These are phyloP conservation scores for Clarireedia monteithiana DNA, from an alignment of 2,329 filamentous ascomycete species.

Conservation along the genomic window DNA sequence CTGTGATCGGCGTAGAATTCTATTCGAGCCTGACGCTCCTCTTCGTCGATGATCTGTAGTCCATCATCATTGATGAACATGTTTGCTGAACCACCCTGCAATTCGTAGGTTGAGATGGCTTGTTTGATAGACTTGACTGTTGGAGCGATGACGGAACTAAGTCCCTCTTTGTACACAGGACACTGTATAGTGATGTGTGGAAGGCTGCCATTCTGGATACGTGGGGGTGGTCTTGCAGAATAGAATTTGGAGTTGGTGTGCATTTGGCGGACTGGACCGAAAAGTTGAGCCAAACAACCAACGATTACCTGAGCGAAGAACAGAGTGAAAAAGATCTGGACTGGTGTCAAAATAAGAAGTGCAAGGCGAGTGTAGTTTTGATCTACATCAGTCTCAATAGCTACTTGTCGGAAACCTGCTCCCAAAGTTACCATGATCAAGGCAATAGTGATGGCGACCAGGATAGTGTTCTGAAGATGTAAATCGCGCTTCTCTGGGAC, in stretches of 20 bases:
- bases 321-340: conserved; percentile 74
- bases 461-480: conserved; percentile 60
- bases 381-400: conserved; percentile 61
- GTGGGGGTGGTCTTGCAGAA: conserved; percentile 61
- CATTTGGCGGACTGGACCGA: conserved; percentile 69
- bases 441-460: conserved; percentile 59
- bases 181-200: conserved; percentile 79
- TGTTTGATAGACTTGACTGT: conserved; percentile 73
- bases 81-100: conserved; percentile 71
- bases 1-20: conserved; percentile 63
- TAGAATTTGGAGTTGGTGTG: conserved; percentile 74
- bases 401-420: conserved; percentile 61
- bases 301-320: conserved; percentile 76
- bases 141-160: conserved; percentile 65
- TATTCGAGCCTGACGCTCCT: conserved; percentile 54
- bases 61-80: conserved; percentile 73
- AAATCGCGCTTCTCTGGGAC: conserved; percentile 58
- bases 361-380: conserved; percentile 53
- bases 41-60: conserved; percentile 57
- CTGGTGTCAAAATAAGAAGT: conserved; percentile 56
- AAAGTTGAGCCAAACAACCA: conserved; percentile 65
- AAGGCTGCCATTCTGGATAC: conserved; percentile 48
- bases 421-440: conserved; percentile 61
- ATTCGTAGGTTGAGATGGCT: conserved; percentile 68
- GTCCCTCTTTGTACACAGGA: conserved; percentile 81